Base-by-base conservation (phyloP, 2,329 filamentous ascomycete species). In the Albifimbria verrucaria region DNA sequence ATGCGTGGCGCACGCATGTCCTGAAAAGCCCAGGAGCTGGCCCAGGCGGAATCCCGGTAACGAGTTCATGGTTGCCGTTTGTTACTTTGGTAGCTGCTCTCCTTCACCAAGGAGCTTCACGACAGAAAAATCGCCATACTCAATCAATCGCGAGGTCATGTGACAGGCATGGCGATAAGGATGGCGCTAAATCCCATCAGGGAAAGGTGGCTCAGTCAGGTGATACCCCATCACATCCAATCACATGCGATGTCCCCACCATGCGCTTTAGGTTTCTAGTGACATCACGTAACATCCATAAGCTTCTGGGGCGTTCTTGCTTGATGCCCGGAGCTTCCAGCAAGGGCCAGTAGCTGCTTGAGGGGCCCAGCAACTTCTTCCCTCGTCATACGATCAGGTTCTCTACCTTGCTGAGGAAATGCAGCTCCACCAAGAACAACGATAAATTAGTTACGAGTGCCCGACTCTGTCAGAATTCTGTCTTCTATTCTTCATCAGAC, bases 11-110 rank as follows among this genome's bases (percentile, higher is more conserved):
- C 57, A 76, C 61, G 59, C 70, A 75, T 57, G 69, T 70, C 59
- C 71, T 65, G 39, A 74, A 63, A 48, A 76, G 62, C 55, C 69
- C 68, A 24, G 72, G 64, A 80, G 69, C 65, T 70, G 74, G 64
- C 69, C 69, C 55, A 77, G 58, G 45, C 67, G 64, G 51, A 66
- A 62, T 50, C 60, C 57, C 43, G 65, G 57, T 62, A 63, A 65
- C 61, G 68, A 61, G 59, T 72, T 74, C 68, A 77, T 72, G 58
- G 64, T 68, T 52, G 57, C 59, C 55, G 57, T 56, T 62, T 56
- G 58, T 50, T 57, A 56, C 48, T 61, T 59, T 55, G 56, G 52
- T 51, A 53, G 11, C 25, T 48, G 42, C 50, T 24, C 20, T 11
- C 20, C 42, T 44, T 44, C 18, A n/a, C n/a, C n/a, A 20, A 49